Base-by-base conservation (phyloP, 2,329 filamentous ascomycete species). In the Pseudogymnoascus sp. region DNA sequence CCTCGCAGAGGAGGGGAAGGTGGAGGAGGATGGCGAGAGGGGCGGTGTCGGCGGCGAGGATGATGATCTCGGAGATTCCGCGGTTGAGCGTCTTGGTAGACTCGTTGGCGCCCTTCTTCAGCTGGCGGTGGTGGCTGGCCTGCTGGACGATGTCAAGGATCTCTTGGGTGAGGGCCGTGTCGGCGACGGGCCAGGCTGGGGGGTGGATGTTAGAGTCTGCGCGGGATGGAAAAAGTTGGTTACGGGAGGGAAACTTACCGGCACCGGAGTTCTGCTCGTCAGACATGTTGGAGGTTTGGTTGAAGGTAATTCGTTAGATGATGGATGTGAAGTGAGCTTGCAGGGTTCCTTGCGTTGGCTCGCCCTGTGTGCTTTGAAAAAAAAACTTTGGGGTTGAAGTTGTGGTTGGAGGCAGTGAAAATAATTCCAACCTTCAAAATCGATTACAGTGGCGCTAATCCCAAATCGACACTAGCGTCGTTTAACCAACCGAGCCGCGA, bases 81-180 rank as follows among this genome's bases (percentile, higher is more conserved):
- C 93, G 89, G 81, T 95, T 96, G 60, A 96, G 83, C 1, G 91
- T 89, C 83, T 96, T 96, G 74, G 91, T 96, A 38, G 86, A 81
- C 76, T 91, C 89, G 83, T 93, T 93, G 75, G 90, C 90, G 66
- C 91, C 90, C 82, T 95, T 96, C 83, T 95, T 95, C 69, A 93
- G 78, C 82, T 95, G 90, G 61, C 87, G 83, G 73, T 84, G 82
- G 78, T 89, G 75, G 44, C 70, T 73, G 63, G 73, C 70, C 67
- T 70, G 37, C 79, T 93, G 90, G 66, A 93, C 82, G 63, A 92
- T 83, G 70, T 96, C 89, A 67, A 96, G 85, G 67, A 97, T 86
- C 75, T 93, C 87, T 80, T 92, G 88, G 63, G 89, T 85, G 68
- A 96, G 82, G 71, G 85, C 84, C 73, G 85, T 82, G 74, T 91